These are phyloP conservation scores for Leptographium radiaticola DNA, from an alignment of 2,329 filamentous ascomycete genomes.

Conservation along the genomic window DNA sequence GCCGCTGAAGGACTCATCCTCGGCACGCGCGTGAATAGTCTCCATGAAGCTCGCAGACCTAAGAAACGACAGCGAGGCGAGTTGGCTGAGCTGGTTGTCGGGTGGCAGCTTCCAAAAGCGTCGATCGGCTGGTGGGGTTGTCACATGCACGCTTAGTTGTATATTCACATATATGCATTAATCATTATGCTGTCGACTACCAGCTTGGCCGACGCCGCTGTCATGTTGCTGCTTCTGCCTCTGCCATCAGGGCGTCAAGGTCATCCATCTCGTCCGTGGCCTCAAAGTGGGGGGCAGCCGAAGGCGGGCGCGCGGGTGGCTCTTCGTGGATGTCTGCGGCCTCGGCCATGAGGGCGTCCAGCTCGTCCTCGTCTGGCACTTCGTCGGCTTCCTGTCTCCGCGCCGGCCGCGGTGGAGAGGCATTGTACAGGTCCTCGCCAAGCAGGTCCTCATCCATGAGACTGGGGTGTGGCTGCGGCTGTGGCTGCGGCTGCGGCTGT, in stretches of 20 bases:
- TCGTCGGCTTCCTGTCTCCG: neutral
- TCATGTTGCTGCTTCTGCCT: constrained; percentile 17
- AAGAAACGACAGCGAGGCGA: no score
- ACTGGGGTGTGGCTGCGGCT: constrained; percentile 14
- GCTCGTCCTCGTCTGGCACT: constrained; percentile 30
- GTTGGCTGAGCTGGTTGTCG: neutral
- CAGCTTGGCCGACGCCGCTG: neutral
- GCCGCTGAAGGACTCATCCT: constrained; percentile 1
- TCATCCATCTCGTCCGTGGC: constrained; percentile 21
- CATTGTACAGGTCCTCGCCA: constrained; percentile 24
- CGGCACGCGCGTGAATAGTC: constrained; percentile 1
- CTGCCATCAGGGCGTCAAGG: constrained; percentile 30
- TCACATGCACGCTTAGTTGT: neutral
- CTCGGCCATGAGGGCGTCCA: constrained; percentile 41
- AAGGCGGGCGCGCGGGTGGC: constrained; percentile 5
- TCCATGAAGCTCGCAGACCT: neutral
- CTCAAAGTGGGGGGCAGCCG: neutral
- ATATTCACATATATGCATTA: neutral
- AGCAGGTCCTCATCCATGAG: constrained; percentile 22
- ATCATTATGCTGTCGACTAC: neutral
- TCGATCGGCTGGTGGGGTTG: neutral
- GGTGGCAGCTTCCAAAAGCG: neutral
- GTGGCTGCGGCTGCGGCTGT: neutral
- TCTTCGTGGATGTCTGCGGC: constrained; percentile 19
- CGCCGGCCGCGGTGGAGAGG: constrained; percentile 10